Evolutionary conservation across 352 stramenopile genomes (phyloP).

Genomic region (Pythium sp.): DNA sequence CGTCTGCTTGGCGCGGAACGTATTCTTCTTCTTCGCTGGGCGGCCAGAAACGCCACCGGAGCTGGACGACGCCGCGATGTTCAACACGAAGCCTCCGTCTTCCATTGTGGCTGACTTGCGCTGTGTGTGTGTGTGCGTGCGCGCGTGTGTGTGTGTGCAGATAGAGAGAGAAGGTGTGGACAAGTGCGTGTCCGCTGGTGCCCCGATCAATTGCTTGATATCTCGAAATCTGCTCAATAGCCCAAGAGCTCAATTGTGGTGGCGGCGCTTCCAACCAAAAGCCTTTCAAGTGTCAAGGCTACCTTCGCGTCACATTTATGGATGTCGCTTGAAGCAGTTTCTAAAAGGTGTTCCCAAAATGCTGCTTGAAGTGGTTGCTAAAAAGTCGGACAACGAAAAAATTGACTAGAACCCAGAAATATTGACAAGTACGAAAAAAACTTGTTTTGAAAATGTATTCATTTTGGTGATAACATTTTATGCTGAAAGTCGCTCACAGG

Average conservation of each 20-base stretch:
- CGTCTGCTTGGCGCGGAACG: conserved; percentile 75
- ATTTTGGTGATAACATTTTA: too few species aligned
- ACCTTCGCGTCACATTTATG: conserved; percentile 3
- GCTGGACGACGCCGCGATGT: conserved; percentile 56
- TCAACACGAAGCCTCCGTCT: conserved; percentile 67
- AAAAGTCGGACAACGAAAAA: too few species aligned
- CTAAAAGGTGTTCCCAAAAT: too few species aligned
- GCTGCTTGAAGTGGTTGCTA: too few species aligned
- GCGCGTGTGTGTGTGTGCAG: neutral
- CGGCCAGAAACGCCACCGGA: conserved; percentile 23
- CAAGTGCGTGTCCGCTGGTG: neutral
- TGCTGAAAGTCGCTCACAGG: too few species aligned
- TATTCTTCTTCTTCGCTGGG: conserved; percentile 66
- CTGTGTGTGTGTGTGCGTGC: neutral
- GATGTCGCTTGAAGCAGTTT: neutral
- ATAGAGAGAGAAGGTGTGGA: neutral
- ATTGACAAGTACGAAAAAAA: too few species aligned
- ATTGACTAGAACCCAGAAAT: too few species aligned
- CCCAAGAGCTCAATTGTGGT: neutral
- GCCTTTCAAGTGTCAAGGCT: neutral
- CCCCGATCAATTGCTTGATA: neutral
- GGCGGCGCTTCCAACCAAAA: neutral
- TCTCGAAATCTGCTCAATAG: neutral
- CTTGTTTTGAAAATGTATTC: too few species aligned
- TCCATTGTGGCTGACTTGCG: conserved; percentile 27